Evolutionary conservation across 768 basidiomycete species (phyloP), one percentile per base, ranked within the genome.

Genomic region (Serendipita sp.): DNA sequence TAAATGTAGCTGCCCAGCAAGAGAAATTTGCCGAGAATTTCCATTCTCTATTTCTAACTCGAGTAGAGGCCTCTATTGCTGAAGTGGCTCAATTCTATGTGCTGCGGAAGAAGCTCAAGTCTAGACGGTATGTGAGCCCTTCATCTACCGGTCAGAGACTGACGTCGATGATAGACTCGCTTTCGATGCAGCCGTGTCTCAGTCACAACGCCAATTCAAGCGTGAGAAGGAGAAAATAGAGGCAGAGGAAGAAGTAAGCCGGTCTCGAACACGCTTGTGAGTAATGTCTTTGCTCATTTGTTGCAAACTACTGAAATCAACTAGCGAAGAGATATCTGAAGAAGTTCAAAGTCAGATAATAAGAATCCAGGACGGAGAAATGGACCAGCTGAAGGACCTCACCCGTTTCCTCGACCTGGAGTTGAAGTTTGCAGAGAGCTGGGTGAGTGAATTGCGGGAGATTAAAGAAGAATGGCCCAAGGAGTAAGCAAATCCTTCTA

Each of bases 61-160:
- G 87, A 1, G 76, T 92, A 63, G 79, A 84, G 66, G 77, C 74
- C 46, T 84, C 85, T 62, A 77, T 77, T 15, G 86, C 83, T 6
- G 85, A 88, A 33, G 85, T 95, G 70, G 89, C 85, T 70, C 91
- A 92, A 64, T 94, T 88, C 67, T 86, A 91, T 64, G 71, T 76
- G 3, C 78, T 86, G 66, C 81, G 84, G 66, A 95, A 92, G 80
- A 94, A 92, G 71, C 74, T 94, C 15, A 91, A 95, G 64, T 91
- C 86, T 62, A 77, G 90, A 70, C 79, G 89, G 91, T 88, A 66
- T 62, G 6, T 48, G 31, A 27, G 37, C 13, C 37, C 37, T 13
- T 40, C 37, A 40, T 44, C 6, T 18, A 62, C 15, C 53, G 6
- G 46, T n/a, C 27, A 37, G 37, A 29, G 55, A 64, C 45, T 60